These are phyloP conservation scores for Apiospora aurea DNA, from an alignment of 2,329 filamentous ascomycete species.

Conservation along the genomic window DNA sequence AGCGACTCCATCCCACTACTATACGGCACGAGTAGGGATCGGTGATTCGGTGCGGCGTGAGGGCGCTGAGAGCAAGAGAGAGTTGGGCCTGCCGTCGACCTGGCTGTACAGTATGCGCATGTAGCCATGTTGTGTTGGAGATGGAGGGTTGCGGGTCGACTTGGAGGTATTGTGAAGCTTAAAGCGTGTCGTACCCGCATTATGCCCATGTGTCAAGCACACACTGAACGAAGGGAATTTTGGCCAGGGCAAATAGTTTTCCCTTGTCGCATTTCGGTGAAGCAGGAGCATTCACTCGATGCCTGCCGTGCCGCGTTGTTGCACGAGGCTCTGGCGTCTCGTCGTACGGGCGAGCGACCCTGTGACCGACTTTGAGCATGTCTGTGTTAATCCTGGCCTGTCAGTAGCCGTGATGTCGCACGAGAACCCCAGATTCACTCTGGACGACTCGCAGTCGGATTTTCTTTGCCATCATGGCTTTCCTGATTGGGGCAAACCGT, in stretches of 20 bases:
- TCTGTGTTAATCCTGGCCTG: neutral
- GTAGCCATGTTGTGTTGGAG: conserved; percentile 4
- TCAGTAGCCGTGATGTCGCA: neutral
- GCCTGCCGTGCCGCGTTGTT: neutral
- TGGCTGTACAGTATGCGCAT: conserved; percentile 17
- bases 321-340: neutral
- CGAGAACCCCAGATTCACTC: conserved; percentile 6
- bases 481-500: conserved; percentile 22
- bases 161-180: conserved; percentile 16
- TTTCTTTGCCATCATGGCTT: neutral
- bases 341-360: conserved; percentile 7
- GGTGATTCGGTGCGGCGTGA: neutral
- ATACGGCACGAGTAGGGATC: conserved; percentile 8
- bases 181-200: conserved; percentile 20
- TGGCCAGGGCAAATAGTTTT: neutral
- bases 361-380: neutral
- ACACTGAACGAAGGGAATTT: conserved; percentile 7
- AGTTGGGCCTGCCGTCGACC: conserved; percentile 9
- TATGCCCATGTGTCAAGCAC: conserved; percentile 22
- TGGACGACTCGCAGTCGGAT: neutral
- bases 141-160: conserved; percentile 6
- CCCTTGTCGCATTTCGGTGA: neutral
- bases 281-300: neutral
- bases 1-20: conserved; percentile 15
- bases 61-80: no score